Evolutionary conservation across 208 protist genomes (phyloP).

Genomic region (Acanthamoeba healyi): DNA sequence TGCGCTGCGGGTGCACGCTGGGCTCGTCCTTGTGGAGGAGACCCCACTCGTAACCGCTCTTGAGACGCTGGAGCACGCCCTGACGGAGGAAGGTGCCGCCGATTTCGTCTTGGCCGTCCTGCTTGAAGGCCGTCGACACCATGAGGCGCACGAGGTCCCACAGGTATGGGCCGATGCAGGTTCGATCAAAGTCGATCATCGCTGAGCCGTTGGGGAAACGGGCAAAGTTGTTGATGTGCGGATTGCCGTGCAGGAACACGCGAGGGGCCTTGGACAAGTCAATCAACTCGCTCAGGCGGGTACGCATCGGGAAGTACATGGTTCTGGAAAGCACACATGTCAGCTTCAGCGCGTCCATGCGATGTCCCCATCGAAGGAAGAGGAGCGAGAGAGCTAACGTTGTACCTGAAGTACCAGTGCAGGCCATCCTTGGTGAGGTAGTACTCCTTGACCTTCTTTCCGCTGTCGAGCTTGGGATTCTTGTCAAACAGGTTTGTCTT

Average conservation of each 20-base stretch:
- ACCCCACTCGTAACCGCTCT: slow-evolving; percentile 52
- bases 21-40: slow-evolving; percentile 60
- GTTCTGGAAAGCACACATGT: background rate
- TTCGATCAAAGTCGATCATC: slow-evolving; percentile 70
- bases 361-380: no score
- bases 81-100: slow-evolving; percentile 37
- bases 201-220: slow-evolving; percentile 43
- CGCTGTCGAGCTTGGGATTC: slow-evolving; percentile 59
- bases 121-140: slow-evolving; percentile 62
- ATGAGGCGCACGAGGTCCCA: slow-evolving; percentile 52
- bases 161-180: slow-evolving; percentile 53
- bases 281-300: slow-evolving; percentile 39
- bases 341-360: background rate
- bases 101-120: slow-evolving; percentile 50
- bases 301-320: slow-evolving; percentile 59
- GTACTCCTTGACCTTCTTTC: slow-evolving; percentile 66
- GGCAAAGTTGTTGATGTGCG: slow-evolving; percentile 73
- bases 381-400: background rate
- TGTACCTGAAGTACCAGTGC: slow-evolving; percentile 60
- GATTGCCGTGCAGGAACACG: slow-evolving; percentile 71
- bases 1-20: slow-evolving; percentile 25
- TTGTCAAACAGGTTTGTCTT: slow-evolving; percentile 61
- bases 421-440: slow-evolving; percentile 51
- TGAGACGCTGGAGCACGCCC: slow-evolving; percentile 53
- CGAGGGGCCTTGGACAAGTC: slow-evolving; percentile 32